phyloP scores from a whole-genome alignment of 2,329 filamentous ascomycete genomes.

The Botrytis porri region DNA sequence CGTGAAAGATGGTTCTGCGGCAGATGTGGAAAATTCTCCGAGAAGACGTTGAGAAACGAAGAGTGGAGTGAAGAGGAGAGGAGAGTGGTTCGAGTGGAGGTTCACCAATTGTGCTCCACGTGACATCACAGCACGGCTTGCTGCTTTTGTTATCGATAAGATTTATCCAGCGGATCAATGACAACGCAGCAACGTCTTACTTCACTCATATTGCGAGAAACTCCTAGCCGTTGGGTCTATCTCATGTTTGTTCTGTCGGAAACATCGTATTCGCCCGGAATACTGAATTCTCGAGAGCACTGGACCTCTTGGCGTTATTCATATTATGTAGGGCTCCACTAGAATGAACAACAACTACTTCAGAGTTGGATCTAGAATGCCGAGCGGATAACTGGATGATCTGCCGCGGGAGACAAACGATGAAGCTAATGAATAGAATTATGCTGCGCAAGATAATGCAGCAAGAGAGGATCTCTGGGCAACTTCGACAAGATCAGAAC shows the following conservation, averaged over 20 bases:
- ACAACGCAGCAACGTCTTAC: neutral
- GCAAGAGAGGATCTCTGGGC: neutral
- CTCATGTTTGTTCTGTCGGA: neutral
- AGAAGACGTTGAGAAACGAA: neutral
- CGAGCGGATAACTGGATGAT: neutral
- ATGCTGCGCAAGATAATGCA: neutral
- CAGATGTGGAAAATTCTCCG: neutral
- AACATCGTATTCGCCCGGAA: neutral
- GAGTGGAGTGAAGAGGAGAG: neutral
- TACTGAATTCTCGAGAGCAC: neutral
- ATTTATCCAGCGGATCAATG: neutral
- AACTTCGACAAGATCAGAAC: neutral
- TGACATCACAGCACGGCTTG: neutral
- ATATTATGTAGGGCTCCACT: neutral
- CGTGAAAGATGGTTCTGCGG: neutral
- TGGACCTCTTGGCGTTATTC: neutral
- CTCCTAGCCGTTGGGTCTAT: neutral
- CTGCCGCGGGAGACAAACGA: neutral
- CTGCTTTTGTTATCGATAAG: neutral
- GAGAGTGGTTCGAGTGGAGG: neutral
- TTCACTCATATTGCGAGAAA: neutral
- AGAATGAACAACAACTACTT: neutral
- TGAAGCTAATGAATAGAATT: neutral
- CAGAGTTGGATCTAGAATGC: neutral
- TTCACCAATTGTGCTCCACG: neutral